A percentile compares a stretch with the other conserved stretches of the same genome.
Evolutionary conservation across 176 grass and related monocot genomes (phyloP).

Genomic region (Dendrocalamus sinicus): DNA sequence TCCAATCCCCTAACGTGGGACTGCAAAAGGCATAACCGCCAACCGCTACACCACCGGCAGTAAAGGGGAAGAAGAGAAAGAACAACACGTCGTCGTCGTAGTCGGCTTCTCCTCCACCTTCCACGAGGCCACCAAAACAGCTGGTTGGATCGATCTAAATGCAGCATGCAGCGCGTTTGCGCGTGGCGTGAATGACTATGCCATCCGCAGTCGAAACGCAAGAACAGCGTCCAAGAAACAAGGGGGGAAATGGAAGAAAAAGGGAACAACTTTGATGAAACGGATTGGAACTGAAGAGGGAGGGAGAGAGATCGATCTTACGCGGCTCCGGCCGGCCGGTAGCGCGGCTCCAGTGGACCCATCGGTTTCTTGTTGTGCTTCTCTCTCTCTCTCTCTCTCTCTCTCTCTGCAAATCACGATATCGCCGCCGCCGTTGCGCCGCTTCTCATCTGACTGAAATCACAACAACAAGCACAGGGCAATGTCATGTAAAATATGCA

Average conservation of each 20-base stretch:
- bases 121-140: background rate
- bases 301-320: constrained; percentile 50
- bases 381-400: background rate
- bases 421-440: constrained; percentile 39
- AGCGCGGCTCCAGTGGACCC: constrained; percentile 53
- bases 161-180: background rate
- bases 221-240: background rate
- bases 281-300: background rate
- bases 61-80: constrained; percentile 1
- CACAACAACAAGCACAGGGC: constrained; percentile 3
- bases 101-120: background rate
- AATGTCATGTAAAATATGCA: constrained; percentile 57
- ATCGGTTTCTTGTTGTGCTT: background rate
- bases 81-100: constrained; percentile 1
- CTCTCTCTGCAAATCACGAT: background rate
- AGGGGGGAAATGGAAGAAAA: background rate
- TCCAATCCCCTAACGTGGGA: constrained; percentile 4
- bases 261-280: constrained; percentile 5
- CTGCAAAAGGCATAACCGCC: constrained; percentile 33
- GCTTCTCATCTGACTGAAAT: constrained; percentile 64
- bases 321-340: constrained; percentile 49
- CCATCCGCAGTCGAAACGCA: background rate
- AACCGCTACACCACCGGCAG: constrained; percentile 43
- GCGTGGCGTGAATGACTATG: background rate
- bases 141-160: constrained; percentile 22